Percentiles rank a stretch among this genome's conserved stretches.
These are phyloP conservation scores for Ophiostoma australiae DNA, from an alignment of 2,329 filamentous ascomycete species.

Conservation along the genomic window DNA sequence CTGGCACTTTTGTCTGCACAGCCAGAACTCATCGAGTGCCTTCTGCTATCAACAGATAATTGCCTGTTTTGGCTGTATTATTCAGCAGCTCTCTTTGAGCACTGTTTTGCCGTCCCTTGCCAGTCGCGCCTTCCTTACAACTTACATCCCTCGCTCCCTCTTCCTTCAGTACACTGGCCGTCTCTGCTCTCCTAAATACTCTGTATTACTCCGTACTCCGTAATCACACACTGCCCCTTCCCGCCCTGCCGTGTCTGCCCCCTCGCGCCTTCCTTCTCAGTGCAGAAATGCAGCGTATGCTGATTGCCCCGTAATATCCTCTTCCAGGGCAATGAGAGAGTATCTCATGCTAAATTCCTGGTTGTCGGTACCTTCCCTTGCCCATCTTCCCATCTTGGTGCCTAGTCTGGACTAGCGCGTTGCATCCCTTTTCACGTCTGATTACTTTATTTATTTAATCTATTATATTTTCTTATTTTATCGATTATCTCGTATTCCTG, in stretches of 20 bases:
- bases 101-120: background rate
- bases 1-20: background rate
- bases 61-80: background rate
- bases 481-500: conserved; percentile 5
- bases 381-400: background rate
- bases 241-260: background rate
- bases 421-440: background rate
- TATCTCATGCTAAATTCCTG: conserved; percentile 1
- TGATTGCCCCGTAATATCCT: conserved; percentile 4
- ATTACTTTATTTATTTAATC: background rate
- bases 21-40: background rate
- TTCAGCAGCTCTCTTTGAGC: background rate
- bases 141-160: background rate
- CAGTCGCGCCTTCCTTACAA: background rate
- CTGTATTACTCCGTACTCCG: background rate
- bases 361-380: background rate
- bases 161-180: background rate
- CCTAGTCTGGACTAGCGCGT: conserved; percentile 1
- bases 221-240: background rate
- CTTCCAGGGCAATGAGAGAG: background rate
- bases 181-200: background rate
- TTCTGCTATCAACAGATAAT: background rate
- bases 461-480: background rate
- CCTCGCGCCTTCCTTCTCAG: background rate
- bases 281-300: background rate